Conservation (phyloP, 164 flowering plant species). For the Santalum album region DNA sequence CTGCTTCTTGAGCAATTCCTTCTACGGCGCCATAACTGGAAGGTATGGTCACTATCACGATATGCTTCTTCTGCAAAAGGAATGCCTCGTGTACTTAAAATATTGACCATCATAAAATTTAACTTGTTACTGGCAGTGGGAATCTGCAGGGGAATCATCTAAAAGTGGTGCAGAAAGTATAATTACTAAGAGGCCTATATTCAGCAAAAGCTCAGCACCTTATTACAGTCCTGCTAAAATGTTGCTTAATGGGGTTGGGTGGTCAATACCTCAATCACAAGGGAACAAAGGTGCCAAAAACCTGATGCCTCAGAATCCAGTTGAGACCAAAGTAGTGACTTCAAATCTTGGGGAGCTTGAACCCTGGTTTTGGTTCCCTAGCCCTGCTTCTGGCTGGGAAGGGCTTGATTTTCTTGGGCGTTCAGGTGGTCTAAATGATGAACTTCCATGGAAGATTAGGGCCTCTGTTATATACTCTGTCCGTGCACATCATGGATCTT, state of each 20-base stretch:
- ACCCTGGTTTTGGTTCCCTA: conserved; percentile 95
- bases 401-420: conserved; percentile 74
- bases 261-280: conserved; percentile 93
- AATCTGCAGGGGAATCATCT: conserved; percentile 54
- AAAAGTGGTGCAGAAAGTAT: conserved; percentile 33
- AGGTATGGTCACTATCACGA: conserved; percentile 33
- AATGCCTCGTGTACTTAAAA: not conserved
- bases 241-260: conserved; percentile 83
- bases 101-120: conserved; percentile 17
- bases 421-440: conserved; percentile 69
- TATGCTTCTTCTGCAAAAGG: not conserved
- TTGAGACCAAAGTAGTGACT: conserved; percentile 16
- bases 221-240: conserved; percentile 70
- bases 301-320: conserved; percentile 27
- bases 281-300: conserved; percentile 51
- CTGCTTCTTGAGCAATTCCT: conserved; percentile 89
- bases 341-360: conserved; percentile 37
- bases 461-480: conserved; percentile 70
- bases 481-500: conserved; percentile 84
- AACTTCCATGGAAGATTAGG: conserved; percentile 87
- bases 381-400: conserved; percentile 70
- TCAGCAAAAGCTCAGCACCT: conserved; percentile 31
- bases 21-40: conserved; percentile 70
- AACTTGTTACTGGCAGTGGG: conserved; percentile 69
- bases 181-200: conserved; percentile 29